phyloP scores from a whole-genome alignment of 2,329 filamentous ascomycete species.

The Pezicula radicicola region DNA sequence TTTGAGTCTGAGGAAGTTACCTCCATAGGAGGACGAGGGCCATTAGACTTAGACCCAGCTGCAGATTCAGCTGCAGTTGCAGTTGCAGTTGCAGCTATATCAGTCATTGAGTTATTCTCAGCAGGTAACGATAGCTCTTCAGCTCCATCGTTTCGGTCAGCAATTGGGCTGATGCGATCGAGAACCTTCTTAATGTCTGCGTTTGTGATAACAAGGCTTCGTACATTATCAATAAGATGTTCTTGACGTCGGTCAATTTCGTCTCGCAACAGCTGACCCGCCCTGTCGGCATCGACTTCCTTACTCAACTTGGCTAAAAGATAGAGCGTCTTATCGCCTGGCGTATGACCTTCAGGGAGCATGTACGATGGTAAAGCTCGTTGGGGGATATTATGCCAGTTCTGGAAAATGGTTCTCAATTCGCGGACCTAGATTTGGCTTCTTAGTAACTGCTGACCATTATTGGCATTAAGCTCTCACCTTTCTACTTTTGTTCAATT shows the following conservation, averaged over 20 bases:
- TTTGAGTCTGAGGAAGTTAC: no score
- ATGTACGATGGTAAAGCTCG: slow-evolving; percentile 5
- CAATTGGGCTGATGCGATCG: not conserved
- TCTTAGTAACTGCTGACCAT: not conserved
- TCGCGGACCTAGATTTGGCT: slow-evolving; percentile 1
- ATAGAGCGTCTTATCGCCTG: slow-evolving; percentile 9
- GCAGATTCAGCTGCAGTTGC: no score
- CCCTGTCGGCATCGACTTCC: slow-evolving; percentile 2
- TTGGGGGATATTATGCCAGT: slow-evolving; percentile 5
- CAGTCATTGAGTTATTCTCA: no score
- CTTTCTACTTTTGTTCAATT: not conserved
- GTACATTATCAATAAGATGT: not conserved
- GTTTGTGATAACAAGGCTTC: not conserved
- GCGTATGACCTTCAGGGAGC: slow-evolving; percentile 8
- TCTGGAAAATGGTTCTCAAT: slow-evolving; percentile 5
- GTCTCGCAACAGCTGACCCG: not conserved
- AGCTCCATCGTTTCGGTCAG: no score
- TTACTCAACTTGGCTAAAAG: slow-evolving; percentile 10
- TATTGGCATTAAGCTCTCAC: not conserved
- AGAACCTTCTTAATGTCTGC: not conserved
- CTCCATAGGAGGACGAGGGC: no score
- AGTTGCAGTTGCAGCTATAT: no score
- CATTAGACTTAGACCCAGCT: no score
- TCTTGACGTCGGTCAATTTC: slow-evolving; percentile 4
- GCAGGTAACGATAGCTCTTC: no score